Conservation (phyloP, 305 asterid genomes). For the Fraxinus ornus region DNA sequence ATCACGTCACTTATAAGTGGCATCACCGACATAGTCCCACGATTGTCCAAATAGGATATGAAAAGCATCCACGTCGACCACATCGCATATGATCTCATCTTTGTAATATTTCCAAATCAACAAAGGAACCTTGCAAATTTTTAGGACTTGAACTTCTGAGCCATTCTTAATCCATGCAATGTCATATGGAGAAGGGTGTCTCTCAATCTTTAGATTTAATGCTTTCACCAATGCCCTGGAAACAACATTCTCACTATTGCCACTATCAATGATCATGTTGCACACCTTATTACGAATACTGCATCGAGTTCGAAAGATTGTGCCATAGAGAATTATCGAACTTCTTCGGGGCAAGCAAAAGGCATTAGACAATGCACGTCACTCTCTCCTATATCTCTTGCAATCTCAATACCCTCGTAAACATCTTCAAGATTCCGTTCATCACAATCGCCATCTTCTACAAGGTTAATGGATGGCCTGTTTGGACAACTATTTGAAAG, state of each 20-base stretch:
- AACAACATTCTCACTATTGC: neutral
- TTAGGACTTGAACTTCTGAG: neutral
- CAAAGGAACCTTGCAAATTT: neutral
- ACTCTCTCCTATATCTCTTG: neutral
- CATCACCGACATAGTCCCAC: neutral
- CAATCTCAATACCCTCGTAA: no score
- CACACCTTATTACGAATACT: neutral
- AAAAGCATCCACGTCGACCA: neutral
- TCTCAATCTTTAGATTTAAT: neutral
- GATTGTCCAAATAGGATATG: neutral
- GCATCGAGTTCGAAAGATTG: neutral
- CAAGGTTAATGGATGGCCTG: neutral
- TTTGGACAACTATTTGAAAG: neutral
- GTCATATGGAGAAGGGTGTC: neutral
- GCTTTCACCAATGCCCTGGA: neutral
- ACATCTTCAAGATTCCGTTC: no score
- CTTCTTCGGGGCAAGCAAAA: neutral
- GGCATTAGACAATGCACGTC: neutral
- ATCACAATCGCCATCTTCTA: neutral
- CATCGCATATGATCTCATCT: neutral
- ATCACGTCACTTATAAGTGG: neutral
- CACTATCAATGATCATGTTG: neutral
- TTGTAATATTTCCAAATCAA: neutral
- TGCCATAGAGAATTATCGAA: neutral
- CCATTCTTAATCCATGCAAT: neutral